Evolutionary conservation across 2,329 filamentous ascomycete genomes (phyloP).

Genomic region (Aspergillus carbonarius): DNA sequence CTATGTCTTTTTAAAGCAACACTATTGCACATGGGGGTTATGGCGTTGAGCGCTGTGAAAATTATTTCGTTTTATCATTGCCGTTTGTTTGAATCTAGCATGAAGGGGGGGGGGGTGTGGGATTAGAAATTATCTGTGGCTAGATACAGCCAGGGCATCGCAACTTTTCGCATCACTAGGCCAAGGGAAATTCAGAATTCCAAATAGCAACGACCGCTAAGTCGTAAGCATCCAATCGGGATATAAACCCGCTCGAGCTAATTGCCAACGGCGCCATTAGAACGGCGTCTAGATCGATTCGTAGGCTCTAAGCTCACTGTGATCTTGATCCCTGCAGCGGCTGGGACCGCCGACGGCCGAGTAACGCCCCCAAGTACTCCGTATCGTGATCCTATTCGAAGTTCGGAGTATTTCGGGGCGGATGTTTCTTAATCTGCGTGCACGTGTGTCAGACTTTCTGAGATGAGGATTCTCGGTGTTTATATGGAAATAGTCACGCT

Average conservation of each 20-base stretch:
- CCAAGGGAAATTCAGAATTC: neutral
- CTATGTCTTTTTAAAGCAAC: neutral
- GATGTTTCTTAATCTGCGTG: neutral
- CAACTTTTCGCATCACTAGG: neutral
- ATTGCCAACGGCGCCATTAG: neutral
- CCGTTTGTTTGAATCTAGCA: neutral
- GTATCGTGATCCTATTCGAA: neutral
- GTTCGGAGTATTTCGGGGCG: neutral
- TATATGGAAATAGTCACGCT: too few species aligned
- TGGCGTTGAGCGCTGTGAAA: constrained; percentile 7
- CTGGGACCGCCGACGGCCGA: neutral
- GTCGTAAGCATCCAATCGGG: neutral
- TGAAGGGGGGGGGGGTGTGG: too few species aligned
- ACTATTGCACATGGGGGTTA: neutral
- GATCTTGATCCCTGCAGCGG: neutral
- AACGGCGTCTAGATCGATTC: neutral
- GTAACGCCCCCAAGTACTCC: neutral
- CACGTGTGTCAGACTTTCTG: neutral
- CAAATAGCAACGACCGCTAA: neutral
- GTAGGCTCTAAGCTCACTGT: neutral
- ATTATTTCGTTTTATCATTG: neutral
- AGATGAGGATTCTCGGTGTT: too few species aligned
- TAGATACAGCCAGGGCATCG: neutral
- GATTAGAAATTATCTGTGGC: neutral
- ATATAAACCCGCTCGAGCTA: neutral